phyloP scores from a whole-genome alignment of 441 rosid species.

The Metrosideros polymorpha region DNA sequence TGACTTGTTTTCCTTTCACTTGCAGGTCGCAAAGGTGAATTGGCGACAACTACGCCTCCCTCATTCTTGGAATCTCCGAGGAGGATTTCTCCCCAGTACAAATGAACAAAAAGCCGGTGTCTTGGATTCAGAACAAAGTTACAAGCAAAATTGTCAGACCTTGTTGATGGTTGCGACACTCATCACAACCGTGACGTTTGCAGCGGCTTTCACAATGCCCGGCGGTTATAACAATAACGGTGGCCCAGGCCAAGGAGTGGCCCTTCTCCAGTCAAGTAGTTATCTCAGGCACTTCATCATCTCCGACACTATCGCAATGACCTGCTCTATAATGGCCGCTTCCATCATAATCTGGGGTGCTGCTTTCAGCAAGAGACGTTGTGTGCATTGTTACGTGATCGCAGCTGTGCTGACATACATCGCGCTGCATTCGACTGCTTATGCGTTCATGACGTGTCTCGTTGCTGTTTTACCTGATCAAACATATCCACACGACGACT shows the following conservation, averaged over 20 bases:
- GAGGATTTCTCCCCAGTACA: not conserved
- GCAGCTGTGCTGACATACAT: not conserved
- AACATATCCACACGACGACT: not conserved
- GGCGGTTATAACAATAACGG: not conserved
- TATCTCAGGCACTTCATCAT: not conserved
- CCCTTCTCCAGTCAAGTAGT: not conserved
- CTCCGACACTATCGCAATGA: not conserved
- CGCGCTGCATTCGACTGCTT: not conserved
- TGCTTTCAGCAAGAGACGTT: not conserved
- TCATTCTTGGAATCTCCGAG: not conserved
- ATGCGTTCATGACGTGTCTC: not conserved
- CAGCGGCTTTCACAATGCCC: constrained; percentile 14
- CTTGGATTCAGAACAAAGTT: not conserved
- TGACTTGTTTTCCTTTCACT: not conserved
- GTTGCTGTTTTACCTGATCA: not conserved
- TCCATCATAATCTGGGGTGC: not conserved
- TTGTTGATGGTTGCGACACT: constrained; percentile 3
- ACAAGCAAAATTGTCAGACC: not conserved
- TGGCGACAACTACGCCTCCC: not conserved
- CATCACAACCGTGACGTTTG: constrained; percentile 15
- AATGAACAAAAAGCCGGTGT: not conserved
- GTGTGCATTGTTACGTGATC: not conserved
- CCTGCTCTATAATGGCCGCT: not conserved
- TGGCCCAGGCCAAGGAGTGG: not conserved
- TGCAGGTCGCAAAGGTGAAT: not conserved